Evolutionary conservation across 2,329 filamentous ascomycete genomes (phyloP).

Genomic region (Aspergillus pseudoviridinutans): DNA sequence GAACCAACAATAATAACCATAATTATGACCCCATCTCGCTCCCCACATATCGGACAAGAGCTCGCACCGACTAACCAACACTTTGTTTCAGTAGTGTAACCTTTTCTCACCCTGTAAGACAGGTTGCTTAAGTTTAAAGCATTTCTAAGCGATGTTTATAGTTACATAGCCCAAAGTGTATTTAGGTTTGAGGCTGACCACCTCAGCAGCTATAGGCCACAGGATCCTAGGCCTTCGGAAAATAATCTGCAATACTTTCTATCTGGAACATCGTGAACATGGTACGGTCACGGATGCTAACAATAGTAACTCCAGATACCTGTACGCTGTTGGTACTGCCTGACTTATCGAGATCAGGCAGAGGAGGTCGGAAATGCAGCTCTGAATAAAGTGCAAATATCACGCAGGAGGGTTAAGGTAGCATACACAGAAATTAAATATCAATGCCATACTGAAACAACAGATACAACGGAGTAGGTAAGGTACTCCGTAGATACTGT

Average conservation of each 20-base stretch:
- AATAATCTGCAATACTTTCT: background rate
- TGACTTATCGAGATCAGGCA: background rate
- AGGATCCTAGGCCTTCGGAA: background rate
- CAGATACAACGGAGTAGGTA: too few relatives aligned
- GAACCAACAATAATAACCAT: conserved; percentile 10
- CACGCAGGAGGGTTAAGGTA: background rate
- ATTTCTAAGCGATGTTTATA: background rate
- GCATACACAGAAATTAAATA: background rate
- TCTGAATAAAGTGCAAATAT: background rate
- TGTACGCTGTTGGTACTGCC: background rate
- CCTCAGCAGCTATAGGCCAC: background rate
- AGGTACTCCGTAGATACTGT: too few relatives aligned
- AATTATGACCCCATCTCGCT: background rate
- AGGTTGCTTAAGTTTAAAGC: background rate
- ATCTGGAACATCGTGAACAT: background rate
- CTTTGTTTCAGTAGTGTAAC: background rate
- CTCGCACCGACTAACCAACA: background rate
- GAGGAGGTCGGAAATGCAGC: background rate
- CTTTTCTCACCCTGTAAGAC: background rate
- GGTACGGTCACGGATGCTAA: background rate
- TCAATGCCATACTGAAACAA: too few relatives aligned
- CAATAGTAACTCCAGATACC: background rate
- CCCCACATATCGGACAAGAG: conserved; percentile 6
- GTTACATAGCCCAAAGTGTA: background rate
- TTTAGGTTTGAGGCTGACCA: background rate